Evolutionary conservation across 768 basidiomycete species (phyloP).

Genomic region (Auricularia heimuer): DNA sequence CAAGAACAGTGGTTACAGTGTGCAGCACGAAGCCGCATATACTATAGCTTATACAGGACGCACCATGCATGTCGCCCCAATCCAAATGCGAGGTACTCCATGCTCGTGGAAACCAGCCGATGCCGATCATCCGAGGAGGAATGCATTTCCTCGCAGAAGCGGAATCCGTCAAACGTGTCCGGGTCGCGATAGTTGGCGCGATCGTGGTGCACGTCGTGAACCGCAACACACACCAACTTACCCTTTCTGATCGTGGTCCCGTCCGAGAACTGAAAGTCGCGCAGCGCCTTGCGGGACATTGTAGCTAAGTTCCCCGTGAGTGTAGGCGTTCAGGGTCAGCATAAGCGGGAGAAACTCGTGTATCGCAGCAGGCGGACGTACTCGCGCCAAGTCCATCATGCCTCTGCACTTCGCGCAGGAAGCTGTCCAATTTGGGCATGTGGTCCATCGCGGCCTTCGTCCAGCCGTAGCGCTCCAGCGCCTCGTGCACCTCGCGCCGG

Average conservation of each 20-base stretch:
- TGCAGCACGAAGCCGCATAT: too few relatives aligned
- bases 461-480: constrained; percentile 25
- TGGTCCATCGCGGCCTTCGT: constrained; percentile 30
- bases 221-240: background rate
- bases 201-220: background rate
- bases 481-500: constrained; percentile 20
- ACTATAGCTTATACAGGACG: background rate
- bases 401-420: constrained; percentile 38
- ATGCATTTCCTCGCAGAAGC: background rate
- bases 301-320: too few relatives aligned
- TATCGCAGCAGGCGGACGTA: constrained; percentile 8
- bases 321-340: too few relatives aligned
- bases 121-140: too few relatives aligned
- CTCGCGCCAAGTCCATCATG: constrained; percentile 19
- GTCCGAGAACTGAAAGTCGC: background rate
- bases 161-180: background rate
- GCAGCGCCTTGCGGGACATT: background rate
- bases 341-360: too few relatives aligned
- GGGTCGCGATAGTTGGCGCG: background rate
- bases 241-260: background rate
- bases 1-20: too few relatives aligned
- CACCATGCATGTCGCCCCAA: background rate
- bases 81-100: background rate
- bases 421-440: constrained; percentile 40
- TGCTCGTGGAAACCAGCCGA: too few relatives aligned